Evolutionary conservation across 176 grass and related monocot species (phyloP).

Genomic region (Dactylis glomerata): DNA sequence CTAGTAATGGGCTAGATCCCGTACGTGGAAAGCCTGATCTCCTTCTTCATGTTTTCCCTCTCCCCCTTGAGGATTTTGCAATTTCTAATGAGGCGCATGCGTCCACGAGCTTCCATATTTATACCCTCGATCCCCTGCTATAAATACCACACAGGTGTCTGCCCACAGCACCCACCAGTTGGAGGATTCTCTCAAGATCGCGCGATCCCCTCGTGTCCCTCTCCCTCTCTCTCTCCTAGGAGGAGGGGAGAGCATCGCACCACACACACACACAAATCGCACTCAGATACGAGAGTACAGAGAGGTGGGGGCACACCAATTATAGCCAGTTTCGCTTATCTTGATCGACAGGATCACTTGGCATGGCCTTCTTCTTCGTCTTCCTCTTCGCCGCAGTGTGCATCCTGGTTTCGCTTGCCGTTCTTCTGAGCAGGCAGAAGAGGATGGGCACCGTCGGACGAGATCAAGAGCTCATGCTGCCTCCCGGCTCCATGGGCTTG

Average conservation of each 20-base stretch:
- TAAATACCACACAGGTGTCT: slow-evolving; percentile 42
- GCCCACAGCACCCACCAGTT: slow-evolving; percentile 20
- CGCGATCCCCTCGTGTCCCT: slow-evolving; percentile 37
- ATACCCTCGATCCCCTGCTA: not conserved
- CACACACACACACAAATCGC: slow-evolving; percentile 16
- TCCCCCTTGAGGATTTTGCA: not conserved
- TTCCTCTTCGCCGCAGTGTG: slow-evolving; percentile 18
- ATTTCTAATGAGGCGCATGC: slow-evolving; percentile 16
- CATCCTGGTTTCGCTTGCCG: slow-evolving; percentile 23
- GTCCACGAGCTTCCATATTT: not conserved
- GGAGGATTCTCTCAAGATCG: slow-evolving; percentile 41
- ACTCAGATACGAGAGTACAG: slow-evolving; percentile 38
- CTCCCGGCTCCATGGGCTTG: slow-evolving; percentile 91
- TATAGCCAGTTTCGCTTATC: slow-evolving; percentile 18
- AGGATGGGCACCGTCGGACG: not conserved
- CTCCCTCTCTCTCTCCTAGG: not conserved
- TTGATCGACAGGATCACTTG: slow-evolving; percentile 19
- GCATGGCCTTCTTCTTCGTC: slow-evolving; percentile 29
- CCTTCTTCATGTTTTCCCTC: not conserved
- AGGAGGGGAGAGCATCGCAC: not conserved
- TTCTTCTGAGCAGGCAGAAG: slow-evolving; percentile 7
- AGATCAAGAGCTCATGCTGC: slow-evolving; percentile 33
- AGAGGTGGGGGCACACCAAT: slow-evolving; percentile 4
- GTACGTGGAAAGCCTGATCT: not conserved
- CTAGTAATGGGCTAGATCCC: too few relatives aligned